Percentiles rank a stretch among this genome's conserved stretches.
Conservation (phyloP, 179 eudicot genomes). For the Amaranthus tricolor region DNA sequence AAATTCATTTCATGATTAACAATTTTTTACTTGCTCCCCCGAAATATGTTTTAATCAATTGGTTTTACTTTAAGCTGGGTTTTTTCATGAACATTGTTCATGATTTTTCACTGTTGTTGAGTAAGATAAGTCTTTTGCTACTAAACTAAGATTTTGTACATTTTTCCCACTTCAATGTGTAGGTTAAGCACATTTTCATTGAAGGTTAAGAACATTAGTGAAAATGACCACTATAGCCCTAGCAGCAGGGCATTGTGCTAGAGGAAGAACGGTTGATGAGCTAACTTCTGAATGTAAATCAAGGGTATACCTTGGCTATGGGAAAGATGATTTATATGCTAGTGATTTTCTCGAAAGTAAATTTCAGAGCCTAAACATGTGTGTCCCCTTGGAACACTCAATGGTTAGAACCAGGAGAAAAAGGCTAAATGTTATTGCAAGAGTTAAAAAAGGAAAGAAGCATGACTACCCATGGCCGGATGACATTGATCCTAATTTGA, state of each 20-base stretch:
- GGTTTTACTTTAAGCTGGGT: not conserved
- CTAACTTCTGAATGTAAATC: not conserved
- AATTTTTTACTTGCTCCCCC: too few species aligned
- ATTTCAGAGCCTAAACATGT: conserved; percentile 15
- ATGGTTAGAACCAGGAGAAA: conserved; percentile 7
- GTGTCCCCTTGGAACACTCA: conserved; percentile 14
- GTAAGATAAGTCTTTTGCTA: not conserved
- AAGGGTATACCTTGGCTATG: conserved; percentile 11
- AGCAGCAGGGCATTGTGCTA: conserved; percentile 24
- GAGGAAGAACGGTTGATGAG: conserved; percentile 21
- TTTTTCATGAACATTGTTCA: not conserved
- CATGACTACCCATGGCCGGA: conserved; percentile 26
- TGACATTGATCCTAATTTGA: conserved; percentile 18
- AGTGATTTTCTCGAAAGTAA: conserved; percentile 15
- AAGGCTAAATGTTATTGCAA: conserved; percentile 17
- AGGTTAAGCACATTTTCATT: too few species aligned
- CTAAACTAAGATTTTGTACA: not conserved
- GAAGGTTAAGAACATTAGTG: conserved; percentile 3
- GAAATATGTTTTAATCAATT: not conserved
- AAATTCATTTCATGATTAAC: too few species aligned
- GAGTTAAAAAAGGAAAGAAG: conserved; percentile 24
- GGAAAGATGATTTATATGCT: conserved; percentile 13
- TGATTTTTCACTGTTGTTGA: not conserved
- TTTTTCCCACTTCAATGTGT: not conserved
- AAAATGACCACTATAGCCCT: conserved; percentile 27